Conservation (phyloP, 225 moss, liverwort and hornwort genomes). For the Sphagnum contortum region DNA sequence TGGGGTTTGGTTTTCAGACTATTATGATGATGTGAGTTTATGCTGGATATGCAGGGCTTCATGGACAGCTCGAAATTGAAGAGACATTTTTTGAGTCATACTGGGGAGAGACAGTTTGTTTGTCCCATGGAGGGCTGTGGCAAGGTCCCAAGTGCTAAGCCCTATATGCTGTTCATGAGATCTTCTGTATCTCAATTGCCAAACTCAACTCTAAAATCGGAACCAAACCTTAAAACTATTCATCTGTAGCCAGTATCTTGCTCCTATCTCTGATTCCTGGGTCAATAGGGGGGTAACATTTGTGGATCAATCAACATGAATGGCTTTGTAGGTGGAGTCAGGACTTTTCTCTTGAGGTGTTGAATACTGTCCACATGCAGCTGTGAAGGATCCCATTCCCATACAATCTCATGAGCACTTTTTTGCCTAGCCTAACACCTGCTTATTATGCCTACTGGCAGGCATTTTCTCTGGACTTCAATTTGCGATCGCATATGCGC, state of each 20-base stretch:
- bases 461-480: conserved; percentile 98
- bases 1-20: background rate
- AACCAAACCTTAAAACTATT: no score
- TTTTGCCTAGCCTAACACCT: no score
- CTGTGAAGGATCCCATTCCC: no score
- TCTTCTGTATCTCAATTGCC: background rate
- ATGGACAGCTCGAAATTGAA: conserved; percentile 99
- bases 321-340: no score
- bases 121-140: conserved; percentile 98
- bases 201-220: no score
- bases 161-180: no score
- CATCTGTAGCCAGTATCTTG: no score
- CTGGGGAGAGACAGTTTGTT: conserved; percentile 93
- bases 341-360: no score
- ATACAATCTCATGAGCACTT: background rate
- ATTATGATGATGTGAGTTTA: background rate
- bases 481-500: conserved; percentile 95
- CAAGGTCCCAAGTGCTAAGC: conserved; percentile 40
- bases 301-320: no score
- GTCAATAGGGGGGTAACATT: no score
- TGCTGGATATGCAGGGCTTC: conserved; percentile 72
- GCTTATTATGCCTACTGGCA: conserved; percentile 14
- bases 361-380: no score
- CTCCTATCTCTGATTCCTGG: no score
- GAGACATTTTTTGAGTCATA: conserved; percentile 92